These are phyloP conservation scores for Volvox africanus DNA, from an alignment of 139 green algal species.

Conservation along the genomic window DNA sequence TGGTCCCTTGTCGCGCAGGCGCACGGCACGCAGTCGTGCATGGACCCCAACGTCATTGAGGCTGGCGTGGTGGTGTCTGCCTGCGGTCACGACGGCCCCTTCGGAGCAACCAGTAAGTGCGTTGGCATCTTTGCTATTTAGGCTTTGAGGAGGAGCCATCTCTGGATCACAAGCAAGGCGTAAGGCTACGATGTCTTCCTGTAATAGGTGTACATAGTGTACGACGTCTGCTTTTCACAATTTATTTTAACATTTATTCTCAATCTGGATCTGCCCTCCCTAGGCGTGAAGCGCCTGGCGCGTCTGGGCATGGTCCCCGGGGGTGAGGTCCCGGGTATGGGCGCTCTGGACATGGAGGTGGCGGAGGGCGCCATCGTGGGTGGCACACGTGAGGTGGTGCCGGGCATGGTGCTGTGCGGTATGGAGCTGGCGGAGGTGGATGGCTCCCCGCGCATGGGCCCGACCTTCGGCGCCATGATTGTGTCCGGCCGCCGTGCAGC, in stretches of 20 bases:
- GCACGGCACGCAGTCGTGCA: conserved; percentile 97
- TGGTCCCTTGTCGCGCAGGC: conserved; percentile 97
- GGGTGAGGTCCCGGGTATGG: conserved; percentile 87
- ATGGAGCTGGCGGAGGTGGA: conserved; percentile 94
- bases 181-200: too few species aligned
- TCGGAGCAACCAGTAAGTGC: conserved; percentile 83
- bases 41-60: conserved; percentile 90
- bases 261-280: too few species aligned
- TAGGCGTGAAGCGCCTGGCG: conserved; percentile 91
- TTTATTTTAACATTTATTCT: too few species aligned
- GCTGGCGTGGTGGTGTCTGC: conserved; percentile 87
- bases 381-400: conserved; percentile 84
- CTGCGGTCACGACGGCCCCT: conserved; percentile 96
- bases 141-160: too few species aligned
- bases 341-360: conserved; percentile 97
- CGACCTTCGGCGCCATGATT: conserved; percentile 98
- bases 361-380: conserved; percentile 93
- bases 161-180: too few species aligned
- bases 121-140: too few species aligned
- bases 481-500: conserved; percentile 93
- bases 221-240: too few species aligned
- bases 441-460: conserved; percentile 92
- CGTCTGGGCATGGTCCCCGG: conserved; percentile 89
- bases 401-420: conserved; percentile 94
- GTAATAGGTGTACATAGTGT: too few species aligned